These are phyloP conservation scores for Telopea speciosissima DNA, from an alignment of 177 flowering plant genomes.

Conservation along the genomic window DNA sequence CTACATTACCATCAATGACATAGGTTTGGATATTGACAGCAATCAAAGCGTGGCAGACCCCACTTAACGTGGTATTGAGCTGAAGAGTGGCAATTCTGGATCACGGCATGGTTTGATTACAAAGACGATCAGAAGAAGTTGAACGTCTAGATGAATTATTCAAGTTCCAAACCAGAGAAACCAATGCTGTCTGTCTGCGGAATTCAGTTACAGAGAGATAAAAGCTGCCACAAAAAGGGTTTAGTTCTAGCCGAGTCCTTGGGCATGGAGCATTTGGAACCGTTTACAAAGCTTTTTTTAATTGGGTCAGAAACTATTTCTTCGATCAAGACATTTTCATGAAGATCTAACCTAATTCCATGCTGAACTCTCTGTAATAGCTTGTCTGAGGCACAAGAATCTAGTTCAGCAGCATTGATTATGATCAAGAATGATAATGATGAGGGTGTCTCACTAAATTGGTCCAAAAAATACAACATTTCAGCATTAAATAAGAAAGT, in stretches of 20 bases:
- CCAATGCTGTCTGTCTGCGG: slow-evolving; percentile 46
- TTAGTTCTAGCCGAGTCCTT: slow-evolving; percentile 59
- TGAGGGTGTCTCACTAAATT: slow-evolving; percentile 28
- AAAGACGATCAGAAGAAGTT: slow-evolving; percentile 32
- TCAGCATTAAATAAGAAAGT: slow-evolving; percentile 20
- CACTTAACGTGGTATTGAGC: slow-evolving; percentile 35
- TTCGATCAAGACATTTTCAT: slow-evolving; percentile 74
- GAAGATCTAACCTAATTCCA: slow-evolving; percentile 74
- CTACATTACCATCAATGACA: too few species aligned
- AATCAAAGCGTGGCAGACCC: slow-evolving; percentile 43
- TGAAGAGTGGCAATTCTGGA: slow-evolving; percentile 67
- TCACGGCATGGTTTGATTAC: slow-evolving; percentile 85
- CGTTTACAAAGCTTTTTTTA: slow-evolving; percentile 69
- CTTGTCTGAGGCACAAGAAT: slow-evolving; percentile 82
- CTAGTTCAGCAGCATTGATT: slow-evolving; percentile 81
- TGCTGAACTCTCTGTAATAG: slow-evolving; percentile 72
- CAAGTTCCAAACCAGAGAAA: slow-evolving; percentile 41
- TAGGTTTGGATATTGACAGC: slow-evolving; percentile 75
- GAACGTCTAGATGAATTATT: slow-evolving; percentile 56
- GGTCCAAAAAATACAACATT: slow-evolving; percentile 63
- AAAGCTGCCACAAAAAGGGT: slow-evolving; percentile 66
- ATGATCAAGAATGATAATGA: slow-evolving; percentile 43
- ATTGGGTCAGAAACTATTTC: slow-evolving; percentile 34
- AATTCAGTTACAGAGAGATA: slow-evolving; percentile 58
- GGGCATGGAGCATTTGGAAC: slow-evolving; percentile 90